Conservation (phyloP, 1,139 yeast species). For the Saccharomyces hybrid region DNA sequence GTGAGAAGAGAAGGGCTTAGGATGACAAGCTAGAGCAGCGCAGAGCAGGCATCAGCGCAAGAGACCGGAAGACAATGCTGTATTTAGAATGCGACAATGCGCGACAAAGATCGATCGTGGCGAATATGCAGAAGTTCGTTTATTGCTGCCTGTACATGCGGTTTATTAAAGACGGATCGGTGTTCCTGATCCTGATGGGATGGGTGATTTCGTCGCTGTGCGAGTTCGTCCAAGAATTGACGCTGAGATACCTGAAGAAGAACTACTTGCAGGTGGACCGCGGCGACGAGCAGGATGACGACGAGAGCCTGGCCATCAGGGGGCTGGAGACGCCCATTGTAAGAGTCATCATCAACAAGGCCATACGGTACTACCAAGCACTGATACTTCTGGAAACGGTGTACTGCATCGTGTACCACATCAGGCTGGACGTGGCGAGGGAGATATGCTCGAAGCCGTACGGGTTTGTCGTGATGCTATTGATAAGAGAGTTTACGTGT, state of each 20-base stretch:
- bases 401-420: constrained; percentile 3
- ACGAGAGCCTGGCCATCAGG: not conserved
- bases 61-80: not conserved
- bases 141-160: not conserved
- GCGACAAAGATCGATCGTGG: not conserved
- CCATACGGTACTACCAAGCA: constrained; percentile 2
- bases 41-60: not conserved
- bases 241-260: not conserved
- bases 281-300: not conserved
- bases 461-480: not conserved
- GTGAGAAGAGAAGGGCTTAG: not conserved
- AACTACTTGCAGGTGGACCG: not conserved
- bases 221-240: not conserved
- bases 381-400: not conserved
- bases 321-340: constrained; percentile 1
- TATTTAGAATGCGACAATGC: not conserved
- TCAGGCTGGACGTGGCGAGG: not conserved
- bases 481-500: not conserved
- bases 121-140: not conserved
- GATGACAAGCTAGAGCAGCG: not conserved
- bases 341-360: constrained; percentile 1
- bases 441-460: not conserved
- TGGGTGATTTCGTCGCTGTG: not conserved
- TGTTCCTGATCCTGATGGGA: not conserved
- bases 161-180: not conserved